Percentiles rank a stretch among this genome's conserved stretches.
phyloP scores from a whole-genome alignment of 441 rosid species.

The Raphanus hybrid region DNA sequence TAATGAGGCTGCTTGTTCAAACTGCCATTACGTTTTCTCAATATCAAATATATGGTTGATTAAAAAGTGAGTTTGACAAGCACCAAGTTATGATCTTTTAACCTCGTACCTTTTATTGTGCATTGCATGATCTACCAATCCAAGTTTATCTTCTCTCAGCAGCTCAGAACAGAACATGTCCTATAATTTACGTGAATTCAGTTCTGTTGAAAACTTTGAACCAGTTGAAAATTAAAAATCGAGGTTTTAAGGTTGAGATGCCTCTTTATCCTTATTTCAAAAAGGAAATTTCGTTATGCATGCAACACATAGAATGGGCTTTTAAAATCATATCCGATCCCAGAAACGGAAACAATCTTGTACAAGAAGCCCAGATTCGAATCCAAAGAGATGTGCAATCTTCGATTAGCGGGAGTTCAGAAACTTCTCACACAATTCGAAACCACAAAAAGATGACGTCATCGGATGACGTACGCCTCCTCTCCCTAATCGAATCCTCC shows the following conservation, averaged over 20 bases:
- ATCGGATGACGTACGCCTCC: slow-evolving; percentile 46
- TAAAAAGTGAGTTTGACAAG: not conserved
- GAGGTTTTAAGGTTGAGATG: not conserved
- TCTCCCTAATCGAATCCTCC: slow-evolving; percentile 50
- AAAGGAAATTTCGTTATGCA: not conserved
- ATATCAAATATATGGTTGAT: too few species aligned
- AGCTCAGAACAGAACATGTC: too few species aligned
- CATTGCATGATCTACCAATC: not conserved
- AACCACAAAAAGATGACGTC: slow-evolving; percentile 43
- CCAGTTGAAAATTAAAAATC: not conserved
- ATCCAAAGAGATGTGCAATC: not conserved
- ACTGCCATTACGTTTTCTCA: too few species aligned
- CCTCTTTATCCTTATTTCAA: not conserved
- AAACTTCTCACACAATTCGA: slow-evolving; percentile 13
- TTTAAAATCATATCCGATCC: not conserved
- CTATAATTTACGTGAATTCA: not conserved
- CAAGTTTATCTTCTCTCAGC: too few species aligned
- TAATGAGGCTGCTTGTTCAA: too few species aligned
- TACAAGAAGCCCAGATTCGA: not conserved
- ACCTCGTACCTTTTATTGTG: not conserved
- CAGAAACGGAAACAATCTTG: not conserved
- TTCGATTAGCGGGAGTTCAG: slow-evolving; percentile 36
- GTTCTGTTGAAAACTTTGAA: not conserved
- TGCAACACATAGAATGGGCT: slow-evolving; percentile 1
- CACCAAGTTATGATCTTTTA: not conserved